Conservation (phyloP, 192 early-diverging fungal genomes). For the Gamsiella multidivaricata region DNA sequence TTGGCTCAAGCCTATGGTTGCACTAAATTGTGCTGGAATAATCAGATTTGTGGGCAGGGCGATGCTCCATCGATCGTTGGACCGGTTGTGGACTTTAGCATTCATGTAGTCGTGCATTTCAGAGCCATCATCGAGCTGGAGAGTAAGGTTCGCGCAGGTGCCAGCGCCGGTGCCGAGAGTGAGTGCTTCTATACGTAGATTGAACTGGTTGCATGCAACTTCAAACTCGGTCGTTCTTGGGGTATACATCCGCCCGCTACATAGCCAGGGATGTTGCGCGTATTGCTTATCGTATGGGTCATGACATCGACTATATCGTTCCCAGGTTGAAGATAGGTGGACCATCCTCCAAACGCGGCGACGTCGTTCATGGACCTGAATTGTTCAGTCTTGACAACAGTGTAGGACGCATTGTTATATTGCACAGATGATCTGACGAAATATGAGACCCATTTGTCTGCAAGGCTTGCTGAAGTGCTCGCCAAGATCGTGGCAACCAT, state of each 20-base stretch:
- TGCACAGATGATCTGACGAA: not conserved
- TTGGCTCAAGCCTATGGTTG: too few species aligned
- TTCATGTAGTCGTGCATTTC: too few species aligned
- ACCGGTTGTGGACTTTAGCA: too few species aligned
- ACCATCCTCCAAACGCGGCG: not conserved
- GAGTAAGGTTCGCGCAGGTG: too few species aligned
- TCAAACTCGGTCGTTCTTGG: not conserved
- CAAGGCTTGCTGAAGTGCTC: not conserved
- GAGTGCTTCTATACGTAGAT: not conserved
- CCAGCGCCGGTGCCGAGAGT: not conserved
- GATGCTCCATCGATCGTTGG: too few species aligned
- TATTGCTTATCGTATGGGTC: not conserved
- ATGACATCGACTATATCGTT: not conserved
- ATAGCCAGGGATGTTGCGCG: not conserved
- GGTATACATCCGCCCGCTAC: not conserved
- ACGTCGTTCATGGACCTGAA: not conserved
- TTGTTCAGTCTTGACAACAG: not conserved
- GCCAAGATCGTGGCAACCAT: not conserved
- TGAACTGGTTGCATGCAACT: not conserved
- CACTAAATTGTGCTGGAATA: not conserved
- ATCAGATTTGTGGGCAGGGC: not conserved
- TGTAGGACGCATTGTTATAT: not conserved
- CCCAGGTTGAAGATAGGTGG: not conserved
- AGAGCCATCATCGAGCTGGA: not conserved
- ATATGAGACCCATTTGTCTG: not conserved